phyloP scores from a whole-genome alignment of 2,329 filamentous ascomycete genomes.

The Alternaria arbusti region DNA sequence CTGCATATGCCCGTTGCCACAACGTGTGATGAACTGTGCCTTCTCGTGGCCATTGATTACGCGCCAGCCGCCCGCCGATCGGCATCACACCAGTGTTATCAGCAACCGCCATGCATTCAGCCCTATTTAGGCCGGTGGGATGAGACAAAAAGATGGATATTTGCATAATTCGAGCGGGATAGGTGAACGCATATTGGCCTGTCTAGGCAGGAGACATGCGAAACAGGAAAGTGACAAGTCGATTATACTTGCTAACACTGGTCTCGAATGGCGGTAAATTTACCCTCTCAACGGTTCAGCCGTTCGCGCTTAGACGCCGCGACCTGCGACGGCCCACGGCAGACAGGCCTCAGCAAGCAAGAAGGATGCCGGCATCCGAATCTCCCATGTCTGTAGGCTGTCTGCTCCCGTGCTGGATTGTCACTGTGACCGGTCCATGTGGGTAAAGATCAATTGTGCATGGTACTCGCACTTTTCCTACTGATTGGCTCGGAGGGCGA shows the following conservation, averaged over 20 bases:
- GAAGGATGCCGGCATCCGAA: slow-evolving; percentile 1
- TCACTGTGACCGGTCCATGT: not conserved
- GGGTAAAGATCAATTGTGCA: not conserved
- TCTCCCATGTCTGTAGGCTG: slow-evolving; percentile 6
- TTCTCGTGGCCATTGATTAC: slow-evolving; percentile 15
- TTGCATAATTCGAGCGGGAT: slow-evolving; percentile 7
- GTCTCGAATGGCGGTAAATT: slow-evolving; percentile 13
- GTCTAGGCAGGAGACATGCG: not conserved
- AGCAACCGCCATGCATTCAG: slow-evolving; percentile 14
- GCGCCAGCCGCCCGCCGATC: slow-evolving; percentile 14
- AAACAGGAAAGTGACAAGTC: not conserved
- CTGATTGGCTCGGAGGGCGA: not conserved
- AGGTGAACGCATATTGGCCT: not conserved
- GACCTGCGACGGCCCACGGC: not conserved
- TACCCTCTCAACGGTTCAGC: not conserved
- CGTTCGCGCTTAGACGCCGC: slow-evolving; percentile 1
- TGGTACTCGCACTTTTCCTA: not conserved
- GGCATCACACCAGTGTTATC: not conserved
- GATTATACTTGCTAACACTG: not conserved
- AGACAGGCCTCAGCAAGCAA: not conserved
- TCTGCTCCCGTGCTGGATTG: slow-evolving; percentile 1
- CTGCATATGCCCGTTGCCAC: not conserved
- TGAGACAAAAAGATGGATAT: slow-evolving; percentile 7
- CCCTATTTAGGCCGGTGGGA: not conserved
- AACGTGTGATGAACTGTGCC: not conserved